A percentile compares a stretch with the other conserved stretches of the same genome.
Conservation (phyloP, 176 grass and related monocot genomes). For the Aegilops bicornis region DNA sequence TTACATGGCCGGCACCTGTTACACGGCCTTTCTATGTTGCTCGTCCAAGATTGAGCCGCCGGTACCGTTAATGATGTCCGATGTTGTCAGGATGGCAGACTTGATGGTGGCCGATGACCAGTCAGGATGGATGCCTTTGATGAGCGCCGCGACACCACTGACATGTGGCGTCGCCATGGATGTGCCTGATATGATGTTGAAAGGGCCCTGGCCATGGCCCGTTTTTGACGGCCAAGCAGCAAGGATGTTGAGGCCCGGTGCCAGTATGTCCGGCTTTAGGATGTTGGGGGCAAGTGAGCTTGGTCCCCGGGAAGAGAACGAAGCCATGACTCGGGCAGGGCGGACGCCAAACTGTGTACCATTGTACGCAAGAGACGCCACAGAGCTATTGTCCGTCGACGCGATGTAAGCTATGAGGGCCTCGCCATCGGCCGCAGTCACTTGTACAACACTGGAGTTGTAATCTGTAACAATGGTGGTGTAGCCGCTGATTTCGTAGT, state of each 20-base stretch:
- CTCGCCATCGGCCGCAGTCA: not conserved
- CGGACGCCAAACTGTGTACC: not conserved
- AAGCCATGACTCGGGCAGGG: not conserved
- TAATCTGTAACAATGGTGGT: not conserved
- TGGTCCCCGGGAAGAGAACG: not conserved
- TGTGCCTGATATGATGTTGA: not conserved
- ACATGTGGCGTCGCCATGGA: not conserved
- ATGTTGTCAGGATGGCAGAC: not conserved
- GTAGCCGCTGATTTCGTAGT: not conserved
- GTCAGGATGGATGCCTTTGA: not conserved
- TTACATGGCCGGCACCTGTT: not conserved
- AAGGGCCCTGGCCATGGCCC: not conserved
- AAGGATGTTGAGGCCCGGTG: not conserved
- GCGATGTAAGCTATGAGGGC: not conserved
- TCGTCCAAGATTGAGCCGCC: not conserved
- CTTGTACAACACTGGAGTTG: not conserved
- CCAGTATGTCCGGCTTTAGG: slow-evolving; percentile 4
- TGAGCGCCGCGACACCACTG: not conserved
- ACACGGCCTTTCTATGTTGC: not conserved
- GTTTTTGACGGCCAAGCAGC: not conserved
- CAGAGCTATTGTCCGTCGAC: not conserved
- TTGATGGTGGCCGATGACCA: not conserved
- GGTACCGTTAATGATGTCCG: not conserved
- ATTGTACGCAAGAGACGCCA: not conserved
- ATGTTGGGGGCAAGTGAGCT: not conserved